phyloP scores from a whole-genome alignment of 2,329 filamentous ascomycete species.

The Beauveria medogensis region DNA sequence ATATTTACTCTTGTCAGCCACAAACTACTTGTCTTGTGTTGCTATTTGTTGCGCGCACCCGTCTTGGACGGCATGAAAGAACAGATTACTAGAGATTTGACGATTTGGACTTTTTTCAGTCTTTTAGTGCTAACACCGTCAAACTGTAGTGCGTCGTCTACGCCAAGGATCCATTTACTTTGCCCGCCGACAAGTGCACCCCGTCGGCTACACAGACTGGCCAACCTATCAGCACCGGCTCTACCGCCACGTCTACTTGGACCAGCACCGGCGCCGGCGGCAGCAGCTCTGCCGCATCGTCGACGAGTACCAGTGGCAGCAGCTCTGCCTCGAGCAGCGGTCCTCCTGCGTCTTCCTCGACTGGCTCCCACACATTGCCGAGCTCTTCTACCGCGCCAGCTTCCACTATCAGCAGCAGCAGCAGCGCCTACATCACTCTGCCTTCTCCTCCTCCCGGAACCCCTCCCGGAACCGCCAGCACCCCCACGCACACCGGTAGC shows the following conservation, averaged over 20 bases:
- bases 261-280: no score
- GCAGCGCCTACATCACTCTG: not conserved
- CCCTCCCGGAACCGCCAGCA: conserved; percentile 1
- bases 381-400: not conserved
- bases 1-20: no score
- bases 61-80: not conserved
- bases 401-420: not conserved
- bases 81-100: no score
- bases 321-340: not conserved
- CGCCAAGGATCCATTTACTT: conserved; percentile 28
- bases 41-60: not conserved
- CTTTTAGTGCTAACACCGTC: not conserved
- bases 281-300: no score
- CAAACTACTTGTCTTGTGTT: not conserved
- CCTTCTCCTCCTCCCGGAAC: not conserved
- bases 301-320: no score
- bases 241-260: conserved; percentile 8
- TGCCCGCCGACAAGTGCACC: conserved; percentile 27
- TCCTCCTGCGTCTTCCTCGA: not conserved
- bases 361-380: not conserved
- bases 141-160: conserved; percentile 34
- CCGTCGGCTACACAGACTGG: conserved; percentile 19
- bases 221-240: conserved; percentile 4
- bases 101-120: no score
- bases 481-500: not conserved